Percentiles rank a stretch among this genome's conserved stretches.
Evolutionary conservation across 352 stramenopile species (phyloP).

Genomic region (Phytopythium ostracodes): DNA sequence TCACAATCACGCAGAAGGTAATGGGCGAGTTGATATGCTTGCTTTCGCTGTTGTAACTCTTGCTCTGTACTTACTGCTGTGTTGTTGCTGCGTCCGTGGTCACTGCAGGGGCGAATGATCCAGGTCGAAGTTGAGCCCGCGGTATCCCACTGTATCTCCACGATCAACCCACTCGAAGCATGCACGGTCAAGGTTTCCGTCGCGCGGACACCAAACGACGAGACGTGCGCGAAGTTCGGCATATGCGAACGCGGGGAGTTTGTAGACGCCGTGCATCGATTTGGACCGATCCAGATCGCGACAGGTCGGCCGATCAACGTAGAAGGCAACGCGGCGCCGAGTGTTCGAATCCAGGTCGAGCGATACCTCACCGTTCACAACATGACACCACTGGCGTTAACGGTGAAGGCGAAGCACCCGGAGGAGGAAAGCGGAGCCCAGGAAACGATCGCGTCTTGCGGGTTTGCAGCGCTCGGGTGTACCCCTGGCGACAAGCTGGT

Average conservation of each 20-base stretch:
- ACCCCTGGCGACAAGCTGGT: conserved; percentile 15
- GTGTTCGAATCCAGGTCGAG: conserved; percentile 3
- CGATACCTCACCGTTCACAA: conserved; percentile 26
- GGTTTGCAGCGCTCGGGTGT: neutral
- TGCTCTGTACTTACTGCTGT: neutral
- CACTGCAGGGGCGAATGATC: neutral
- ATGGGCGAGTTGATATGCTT: neutral
- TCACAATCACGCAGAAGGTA: conserved; percentile 44
- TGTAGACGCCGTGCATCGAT: neutral
- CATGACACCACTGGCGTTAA: conserved; percentile 17
- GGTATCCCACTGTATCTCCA: neutral
- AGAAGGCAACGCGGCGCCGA: neutral
- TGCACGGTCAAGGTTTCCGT: neutral
- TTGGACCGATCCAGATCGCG: neutral
- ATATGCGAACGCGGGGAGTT: neutral
- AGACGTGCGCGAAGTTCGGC: neutral
- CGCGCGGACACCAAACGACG: neutral
- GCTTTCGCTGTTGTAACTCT: neutral
- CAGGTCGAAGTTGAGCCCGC: neutral
- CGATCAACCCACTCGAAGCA: conserved; percentile 2
- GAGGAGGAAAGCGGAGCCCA: conserved; percentile 9
- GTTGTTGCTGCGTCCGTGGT: neutral
- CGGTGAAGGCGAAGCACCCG: conserved; percentile 17
- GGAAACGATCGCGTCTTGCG: neutral
- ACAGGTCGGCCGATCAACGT: conserved; percentile 1